Percentiles rank a stretch among this genome's conserved stretches.
Conservation (phyloP, 176 grass and related monocot species). For the Oryza meridionalis region DNA sequence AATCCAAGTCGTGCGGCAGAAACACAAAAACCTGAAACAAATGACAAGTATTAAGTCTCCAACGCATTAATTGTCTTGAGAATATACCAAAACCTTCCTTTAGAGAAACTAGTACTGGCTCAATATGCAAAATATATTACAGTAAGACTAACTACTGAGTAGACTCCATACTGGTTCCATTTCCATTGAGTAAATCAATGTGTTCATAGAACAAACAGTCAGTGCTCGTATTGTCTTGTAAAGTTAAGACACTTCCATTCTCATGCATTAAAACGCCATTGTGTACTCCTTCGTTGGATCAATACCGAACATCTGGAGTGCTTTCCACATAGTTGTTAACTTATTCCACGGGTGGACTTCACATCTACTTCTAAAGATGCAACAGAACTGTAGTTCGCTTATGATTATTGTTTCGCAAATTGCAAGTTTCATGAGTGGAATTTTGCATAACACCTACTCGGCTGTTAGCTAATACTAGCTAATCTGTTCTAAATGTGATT, state of each 20-base stretch:
- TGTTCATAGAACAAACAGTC: neutral
- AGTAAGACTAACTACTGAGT: neutral
- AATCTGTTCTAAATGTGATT: neutral
- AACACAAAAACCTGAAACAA: slow-evolving; percentile 78
- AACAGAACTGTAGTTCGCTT: neutral
- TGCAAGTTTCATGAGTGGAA: neutral
- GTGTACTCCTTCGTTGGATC: neutral
- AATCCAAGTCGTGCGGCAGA: slow-evolving; percentile 80
- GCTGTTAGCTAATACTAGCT: neutral
- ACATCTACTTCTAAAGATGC: neutral
- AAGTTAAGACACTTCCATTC: neutral
- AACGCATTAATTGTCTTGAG: slow-evolving; percentile 27
- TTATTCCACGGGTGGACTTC: neutral
- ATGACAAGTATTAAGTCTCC: neutral
- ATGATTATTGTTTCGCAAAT: neutral
- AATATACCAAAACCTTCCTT: neutral
- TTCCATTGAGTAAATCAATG: neutral
- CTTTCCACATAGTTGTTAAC: neutral
- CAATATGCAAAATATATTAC: neutral
- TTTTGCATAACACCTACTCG: neutral
- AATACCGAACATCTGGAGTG: neutral
- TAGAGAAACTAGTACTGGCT: neutral
- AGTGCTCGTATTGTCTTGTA: neutral
- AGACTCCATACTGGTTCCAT: neutral
- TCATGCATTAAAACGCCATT: neutral